Evolutionary conservation across 768 basidiomycete genomes (phyloP), one percentile per base, ranked within the genome.

Genomic region (Boletus eberwhitei): DNA sequence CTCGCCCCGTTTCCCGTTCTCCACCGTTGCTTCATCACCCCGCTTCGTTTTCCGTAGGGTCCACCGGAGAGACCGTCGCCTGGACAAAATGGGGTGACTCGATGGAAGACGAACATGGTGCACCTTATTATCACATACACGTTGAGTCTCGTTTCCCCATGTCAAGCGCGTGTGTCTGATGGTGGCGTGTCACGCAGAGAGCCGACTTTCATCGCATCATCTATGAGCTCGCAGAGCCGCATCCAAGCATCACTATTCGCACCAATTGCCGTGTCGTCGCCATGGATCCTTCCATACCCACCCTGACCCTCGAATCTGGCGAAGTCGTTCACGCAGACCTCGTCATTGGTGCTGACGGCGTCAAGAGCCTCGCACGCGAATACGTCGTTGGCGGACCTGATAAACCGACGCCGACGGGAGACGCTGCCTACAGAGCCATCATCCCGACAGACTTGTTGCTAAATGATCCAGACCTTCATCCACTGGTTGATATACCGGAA

Each of bases 401-500:
- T 40, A 73, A 74, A 34, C 73, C 79, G 0, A 75, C 75, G 0
- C 74, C 81, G 5, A 86, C 86, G 0, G 86, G 84, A 0, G 84
- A 87, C 59, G 79, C 82, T 0, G 85, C 83, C 0, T 87, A 84
- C 60, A 77, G 85, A 47, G 80, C 81, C 5, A 71, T 78, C 29
- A 71, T 87, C 35, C 72, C 79, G 3, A 73, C 81, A 0, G 70
- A 63, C 36, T 43, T 71, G 1, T 70, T 86, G 64, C 52, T 81
- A 12, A 61, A 64, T 11, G 81, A 87, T 56, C 80, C 80, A 0
- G 80, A 82, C 7, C 72, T 87, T 26, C 73, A 67, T 53, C 52
- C 64, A 2, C 70, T 87, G 13, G 74, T 85, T 0, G 82, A 86
- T 14, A 66, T 61, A 1, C 72, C 78, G 0, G 78, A 82, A 52